Base-by-base conservation (phyloP, 345 rosid species). In the Ailanthus altissimus region DNA sequence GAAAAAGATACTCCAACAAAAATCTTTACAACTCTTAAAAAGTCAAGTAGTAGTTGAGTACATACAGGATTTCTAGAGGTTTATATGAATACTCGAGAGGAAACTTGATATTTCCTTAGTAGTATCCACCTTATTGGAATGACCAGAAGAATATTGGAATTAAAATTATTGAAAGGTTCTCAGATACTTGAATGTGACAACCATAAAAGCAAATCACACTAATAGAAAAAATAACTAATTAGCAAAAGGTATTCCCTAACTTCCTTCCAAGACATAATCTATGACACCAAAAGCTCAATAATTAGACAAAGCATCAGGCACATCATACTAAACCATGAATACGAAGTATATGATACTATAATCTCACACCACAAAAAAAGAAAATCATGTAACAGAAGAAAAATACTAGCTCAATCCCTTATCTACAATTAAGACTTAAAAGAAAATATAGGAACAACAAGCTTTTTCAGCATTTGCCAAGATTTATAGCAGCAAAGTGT, bases 31-130 rank as follows among this genome's bases (percentile, higher is more conserved):
- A n/a, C n/a, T n/a, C n/a, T n/a, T n/a, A n/a, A n/a, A n/a, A n/a
- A n/a, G n/a, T n/a, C n/a, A n/a, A n/a, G n/a, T n/a, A n/a, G n/a
- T n/a, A n/a, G n/a, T n/a, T n/a, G n/a, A n/a, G n/a, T n/a, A n/a
- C n/a, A n/a, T n/a, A n/a, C 99, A 93, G 92, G 80, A 96, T 96
- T 82, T 98, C 99, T 13, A 98, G 99, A 84, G 98, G 99, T 83
- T 92, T 96, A 75, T 90, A 93, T 14, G 99, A 98, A 85, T 96
- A 96, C 72, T 96, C 99, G 6, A 97, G 87, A 76, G 98, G 98
- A 71, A 96, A 96, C 89, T 93, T 92, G 87, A 96, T 96, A 88
- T 92, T 96, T 66, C 99, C 99, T 78, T 96, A 90, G 83, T 96
- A 96, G 71, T 83, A 93, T 73, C 94, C 94, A 83, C 97, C 98